Conservation (phyloP, 805 yeast genomes). For the Yamadazyma nakazawae region DNA sequence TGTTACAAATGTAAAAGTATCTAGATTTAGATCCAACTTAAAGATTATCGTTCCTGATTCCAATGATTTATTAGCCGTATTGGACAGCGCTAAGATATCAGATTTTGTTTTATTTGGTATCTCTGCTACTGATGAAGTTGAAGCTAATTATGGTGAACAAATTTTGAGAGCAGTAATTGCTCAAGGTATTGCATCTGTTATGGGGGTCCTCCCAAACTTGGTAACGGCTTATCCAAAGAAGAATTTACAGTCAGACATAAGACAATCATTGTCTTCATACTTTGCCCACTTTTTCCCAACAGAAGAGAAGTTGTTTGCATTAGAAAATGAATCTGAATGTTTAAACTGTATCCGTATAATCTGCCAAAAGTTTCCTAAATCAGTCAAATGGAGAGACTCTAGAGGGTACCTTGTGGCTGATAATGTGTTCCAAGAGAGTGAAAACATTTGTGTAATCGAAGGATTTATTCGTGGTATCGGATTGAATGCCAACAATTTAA, state of each 20-base stretch:
- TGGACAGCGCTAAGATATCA: slow-evolving; percentile 86
- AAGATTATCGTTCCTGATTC: slow-evolving; percentile 73
- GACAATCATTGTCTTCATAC: slow-evolving; percentile 41
- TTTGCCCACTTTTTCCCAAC: slow-evolving; percentile 52
- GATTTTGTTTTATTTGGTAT: slow-evolving; percentile 90
- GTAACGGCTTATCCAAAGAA: slow-evolving; percentile 64
- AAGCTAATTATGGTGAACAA: slow-evolving; percentile 77
- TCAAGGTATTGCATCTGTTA: slow-evolving; percentile 84
- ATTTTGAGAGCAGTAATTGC: slow-evolving; percentile 82
- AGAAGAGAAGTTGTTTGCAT: slow-evolving; percentile 70
- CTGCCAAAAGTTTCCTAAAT: slow-evolving; percentile 84
- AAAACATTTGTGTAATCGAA: slow-evolving; percentile 54
- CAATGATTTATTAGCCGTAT: slow-evolving; percentile 58
- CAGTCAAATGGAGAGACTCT: slow-evolving; percentile 88
- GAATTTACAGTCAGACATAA: slow-evolving; percentile 67
- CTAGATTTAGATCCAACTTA: slow-evolving; percentile 70
- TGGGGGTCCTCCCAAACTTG: slow-evolving; percentile 77
- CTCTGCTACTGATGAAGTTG: slow-evolving; percentile 83
- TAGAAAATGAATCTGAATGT: slow-evolving; percentile 69
- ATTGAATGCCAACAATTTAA: slow-evolving; percentile 68
- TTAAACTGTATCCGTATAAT: slow-evolving; percentile 66
- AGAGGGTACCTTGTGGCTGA: slow-evolving; percentile 87
- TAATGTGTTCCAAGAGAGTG: slow-evolving; percentile 40
- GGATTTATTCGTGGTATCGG: slow-evolving; percentile 90
- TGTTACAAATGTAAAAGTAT: slow-evolving; percentile 50